These are phyloP conservation scores for Rhypophila decipiens DNA, from an alignment of 495 filamentous ascomycete species.

Conservation along the genomic window DNA sequence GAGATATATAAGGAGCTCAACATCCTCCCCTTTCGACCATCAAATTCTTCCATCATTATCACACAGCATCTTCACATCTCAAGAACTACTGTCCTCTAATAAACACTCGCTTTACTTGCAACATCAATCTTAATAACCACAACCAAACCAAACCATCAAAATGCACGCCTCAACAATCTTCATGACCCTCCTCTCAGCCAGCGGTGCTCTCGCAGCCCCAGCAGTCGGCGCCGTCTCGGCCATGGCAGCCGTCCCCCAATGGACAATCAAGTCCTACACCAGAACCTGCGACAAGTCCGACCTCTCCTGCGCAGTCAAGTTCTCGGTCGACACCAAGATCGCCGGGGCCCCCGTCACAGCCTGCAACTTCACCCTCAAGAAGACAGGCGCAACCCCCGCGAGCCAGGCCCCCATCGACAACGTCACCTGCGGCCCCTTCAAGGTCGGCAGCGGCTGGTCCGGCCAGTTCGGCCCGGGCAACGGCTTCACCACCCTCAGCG, in stretches of 20 bases:
- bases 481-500: slow-evolving; percentile 48
- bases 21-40: too few relatives aligned
- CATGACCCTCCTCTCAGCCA: slow-evolving; percentile 31
- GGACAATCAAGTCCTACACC: slow-evolving; percentile 43
- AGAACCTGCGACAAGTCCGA: slow-evolving; percentile 42
- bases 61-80: too few relatives aligned
- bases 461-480: slow-evolving; percentile 46
- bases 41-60: too few relatives aligned
- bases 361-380: slow-evolving; percentile 31
- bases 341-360: slow-evolving; percentile 24
- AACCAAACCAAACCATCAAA: too few relatives aligned
- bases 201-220: slow-evolving; percentile 23
- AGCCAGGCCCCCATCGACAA: slow-evolving; percentile 34
- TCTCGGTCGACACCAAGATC: slow-evolving; percentile 42
- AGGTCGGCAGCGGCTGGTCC: slow-evolving; percentile 49
- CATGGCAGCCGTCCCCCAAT: slow-evolving; percentile 34
- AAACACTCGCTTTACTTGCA: too few relatives aligned
- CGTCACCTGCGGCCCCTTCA: slow-evolving; percentile 41
- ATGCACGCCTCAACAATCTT: slow-evolving; percentile 5
- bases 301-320: slow-evolving; percentile 42
- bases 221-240: slow-evolving; percentile 30
- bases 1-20: too few relatives aligned
- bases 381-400: slow-evolving; percentile 24
- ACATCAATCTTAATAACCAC: too few relatives aligned
- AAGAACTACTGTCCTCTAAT: too few relatives aligned